phyloP scores from a whole-genome alignment of 2,329 filamentous ascomycete genomes.

The Pyrenochaeta sp. region DNA sequence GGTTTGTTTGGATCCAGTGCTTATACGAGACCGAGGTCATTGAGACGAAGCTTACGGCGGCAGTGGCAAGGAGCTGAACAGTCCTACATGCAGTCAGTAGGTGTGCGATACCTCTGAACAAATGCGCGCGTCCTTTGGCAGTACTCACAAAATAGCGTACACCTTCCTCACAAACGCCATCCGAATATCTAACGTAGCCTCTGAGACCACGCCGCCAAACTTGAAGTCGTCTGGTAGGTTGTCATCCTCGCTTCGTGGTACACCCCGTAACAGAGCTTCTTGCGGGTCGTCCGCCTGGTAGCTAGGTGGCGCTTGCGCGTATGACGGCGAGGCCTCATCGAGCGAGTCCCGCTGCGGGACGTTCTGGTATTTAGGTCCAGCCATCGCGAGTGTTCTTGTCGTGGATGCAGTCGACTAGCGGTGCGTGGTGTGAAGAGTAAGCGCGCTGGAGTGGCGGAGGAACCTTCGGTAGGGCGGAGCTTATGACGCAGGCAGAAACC shows the following conservation, averaged over 20 bases:
- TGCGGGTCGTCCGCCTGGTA: conserved; percentile 71
- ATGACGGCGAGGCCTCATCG: conserved; percentile 65
- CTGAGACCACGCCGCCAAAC: conserved; percentile 91
- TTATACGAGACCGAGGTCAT: conserved; percentile 86
- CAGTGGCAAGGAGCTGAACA: conserved; percentile 88
- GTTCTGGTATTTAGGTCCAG: conserved; percentile 81
- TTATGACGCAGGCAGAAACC: not conserved
- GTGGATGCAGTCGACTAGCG: not conserved
- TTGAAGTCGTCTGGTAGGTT: conserved; percentile 98
- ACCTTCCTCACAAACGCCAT: conserved; percentile 98
- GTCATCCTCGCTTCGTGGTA: conserved; percentile 81
- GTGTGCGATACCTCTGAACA: not conserved
- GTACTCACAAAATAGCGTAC: conserved; percentile 83
- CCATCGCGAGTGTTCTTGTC: conserved; percentile 60
- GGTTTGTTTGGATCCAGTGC: conserved; percentile 83
- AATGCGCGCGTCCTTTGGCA: not conserved
- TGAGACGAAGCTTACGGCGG: conserved; percentile 79
- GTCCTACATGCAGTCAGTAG: conserved; percentile 61
- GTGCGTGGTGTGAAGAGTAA: not conserved
- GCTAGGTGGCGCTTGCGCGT: conserved; percentile 81
- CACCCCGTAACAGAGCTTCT: conserved; percentile 68
- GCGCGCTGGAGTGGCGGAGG: not conserved
- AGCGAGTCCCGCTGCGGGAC: conserved; percentile 89
- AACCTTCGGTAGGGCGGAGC: not conserved
- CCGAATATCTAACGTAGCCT: conserved; percentile 93